Percentiles rank a stretch among this genome's conserved stretches.
phyloP scores from a whole-genome alignment of 2,329 filamentous ascomycete genomes.

The Arthrobotrys pseudoclavata region DNA sequence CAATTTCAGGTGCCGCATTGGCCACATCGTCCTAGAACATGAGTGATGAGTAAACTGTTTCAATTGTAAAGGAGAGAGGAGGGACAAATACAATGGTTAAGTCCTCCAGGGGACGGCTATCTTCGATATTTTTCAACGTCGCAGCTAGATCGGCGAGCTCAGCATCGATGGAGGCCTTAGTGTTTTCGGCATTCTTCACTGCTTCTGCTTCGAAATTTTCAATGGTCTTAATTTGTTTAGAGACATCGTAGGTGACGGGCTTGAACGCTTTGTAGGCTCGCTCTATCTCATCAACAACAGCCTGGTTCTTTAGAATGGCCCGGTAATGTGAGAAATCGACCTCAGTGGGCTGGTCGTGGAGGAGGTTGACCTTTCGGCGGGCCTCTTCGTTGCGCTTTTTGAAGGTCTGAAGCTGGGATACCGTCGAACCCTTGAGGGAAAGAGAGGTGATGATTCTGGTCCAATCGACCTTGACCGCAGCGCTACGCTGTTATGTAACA shows the following conservation, averaged over 20 bases:
- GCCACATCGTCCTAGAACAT: conserved; percentile 88
- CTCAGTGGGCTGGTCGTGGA: conserved; percentile 84
- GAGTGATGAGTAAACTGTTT: conserved; percentile 42
- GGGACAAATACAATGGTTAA: conserved; percentile 88
- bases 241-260: conserved; percentile 91
- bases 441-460: conserved; percentile 92
- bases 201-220: conserved; percentile 98
- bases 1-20: conserved; percentile 93
- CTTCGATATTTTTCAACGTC: conserved; percentile 97
- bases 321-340: conserved; percentile 97
- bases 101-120: conserved; percentile 93
- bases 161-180: conserved; percentile 94
- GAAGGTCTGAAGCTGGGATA: conserved; percentile 90
- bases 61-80: not conserved
- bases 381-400: conserved; percentile 99
- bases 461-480: conserved; percentile 99
- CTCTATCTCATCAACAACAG: conserved; percentile 96
- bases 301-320: conserved; percentile 91
- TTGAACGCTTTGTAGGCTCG: conserved; percentile 92
- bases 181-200: conserved; percentile 94
- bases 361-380: conserved; percentile 88
- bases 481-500: conserved; percentile 79
- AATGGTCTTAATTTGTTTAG: conserved; percentile 95
- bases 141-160: conserved; percentile 94
- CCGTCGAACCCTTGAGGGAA: conserved; percentile 95